Evolutionary conservation across 2,329 filamentous ascomycete genomes (phyloP), one percentile per base, ranked within the genome.

Genomic region (Lithohypha guttulata): DNA sequence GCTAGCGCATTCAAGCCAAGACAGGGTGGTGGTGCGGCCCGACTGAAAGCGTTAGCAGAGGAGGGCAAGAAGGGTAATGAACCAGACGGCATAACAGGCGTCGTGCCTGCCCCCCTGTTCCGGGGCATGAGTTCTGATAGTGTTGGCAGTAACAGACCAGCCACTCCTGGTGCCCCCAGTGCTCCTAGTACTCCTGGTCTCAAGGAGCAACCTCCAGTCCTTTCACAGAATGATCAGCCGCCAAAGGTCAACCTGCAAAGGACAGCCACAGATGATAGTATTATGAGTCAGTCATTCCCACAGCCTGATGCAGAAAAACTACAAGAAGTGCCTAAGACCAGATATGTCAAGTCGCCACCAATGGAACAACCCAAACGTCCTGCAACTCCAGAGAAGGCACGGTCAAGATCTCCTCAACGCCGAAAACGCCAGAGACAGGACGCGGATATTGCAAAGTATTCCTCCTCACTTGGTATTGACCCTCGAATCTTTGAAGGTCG

Each of bases 51-150:
- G 36, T 68, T 71, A 45, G 64, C 70, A 23, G 71, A 76, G 41
- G 30, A 40, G 29, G 37, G 30, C 19, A 67, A 65, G 46, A 59
- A 61, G n/a, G 63, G 62, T 2, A 74, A 81, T 17, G 85, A 81
- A 4, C 82, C 85, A 5, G 87, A 95, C 62, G 89, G 87, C 2
- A 93, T 95, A 48, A 93, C 81, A 9, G 75, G 80, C 26, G 87
- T 95, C 25, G 81, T 95, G 15, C 84, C 84, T 17, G 83, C 86
- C 3, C 86, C 87, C 8, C 61, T 68, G 11, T 51, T 64, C 29
- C 60, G 62, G 41, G 58, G 59, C 8, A 49, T 56, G 32, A 61
- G 56, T 38, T 59, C 53, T 30, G 68, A 70, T 38, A 54, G 56
- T 26, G 49, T 55, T 14, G 58, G 51, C 30, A 53, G 51, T 13